phyloP scores from a whole-genome alignment of 1,284 basidiomycete genomes.

The Paramarasmius palmivorus region DNA sequence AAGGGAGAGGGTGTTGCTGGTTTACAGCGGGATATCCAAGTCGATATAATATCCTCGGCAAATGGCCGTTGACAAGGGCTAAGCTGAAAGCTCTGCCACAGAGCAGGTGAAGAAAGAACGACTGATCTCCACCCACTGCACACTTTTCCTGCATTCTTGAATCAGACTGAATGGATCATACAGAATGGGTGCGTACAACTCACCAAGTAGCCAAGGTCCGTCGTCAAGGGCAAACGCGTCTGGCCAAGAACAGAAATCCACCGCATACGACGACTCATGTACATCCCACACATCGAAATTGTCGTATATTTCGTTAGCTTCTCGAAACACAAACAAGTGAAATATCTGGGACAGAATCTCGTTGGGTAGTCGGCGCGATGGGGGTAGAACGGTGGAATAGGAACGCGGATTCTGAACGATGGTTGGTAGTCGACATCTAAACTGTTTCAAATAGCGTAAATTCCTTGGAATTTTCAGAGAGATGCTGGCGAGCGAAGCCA shows the following conservation, averaged over 20 bases:
- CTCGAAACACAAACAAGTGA: not conserved
- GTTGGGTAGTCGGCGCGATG: not conserved
- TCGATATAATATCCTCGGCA: not conserved
- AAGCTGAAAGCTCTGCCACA: not conserved
- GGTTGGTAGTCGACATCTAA: too few relatives aligned
- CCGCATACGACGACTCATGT: not conserved
- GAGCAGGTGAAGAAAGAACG: not conserved
- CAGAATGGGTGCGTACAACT: too few relatives aligned
- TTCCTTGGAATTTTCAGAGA: too few relatives aligned
- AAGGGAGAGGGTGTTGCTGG: not conserved
- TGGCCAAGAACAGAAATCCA: not conserved
- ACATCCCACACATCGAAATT: not conserved
- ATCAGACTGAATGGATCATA: too few relatives aligned
- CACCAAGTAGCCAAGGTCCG: conserved; percentile 1
- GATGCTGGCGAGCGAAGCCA: too few relatives aligned
- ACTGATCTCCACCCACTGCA: not conserved
- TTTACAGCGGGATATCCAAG: not conserved
- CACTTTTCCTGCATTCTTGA: not conserved
- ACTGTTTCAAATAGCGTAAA: too few relatives aligned
- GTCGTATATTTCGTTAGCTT: not conserved
- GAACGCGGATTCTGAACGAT: too few relatives aligned
- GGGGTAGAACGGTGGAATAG: too few relatives aligned
- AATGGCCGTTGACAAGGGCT: too few relatives aligned
- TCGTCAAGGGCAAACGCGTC: not conserved
- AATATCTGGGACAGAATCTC: not conserved